Conservation (phyloP, 805 yeast species). For the Wickerhamomyces queroliae region DNA sequence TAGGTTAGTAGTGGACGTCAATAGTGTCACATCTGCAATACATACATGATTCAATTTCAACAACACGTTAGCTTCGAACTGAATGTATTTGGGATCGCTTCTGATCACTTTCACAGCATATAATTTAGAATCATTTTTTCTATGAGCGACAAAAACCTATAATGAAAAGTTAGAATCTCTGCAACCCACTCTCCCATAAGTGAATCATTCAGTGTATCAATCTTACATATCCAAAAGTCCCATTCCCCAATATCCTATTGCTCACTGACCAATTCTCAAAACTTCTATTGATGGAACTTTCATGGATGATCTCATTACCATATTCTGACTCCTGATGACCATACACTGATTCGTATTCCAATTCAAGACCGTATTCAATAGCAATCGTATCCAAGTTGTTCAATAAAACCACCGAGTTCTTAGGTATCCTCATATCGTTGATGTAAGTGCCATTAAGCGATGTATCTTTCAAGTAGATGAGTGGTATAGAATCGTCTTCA, state of each 20-base stretch:
- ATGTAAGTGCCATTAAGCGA: slow-evolving; percentile 48
- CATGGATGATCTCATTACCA: slow-evolving; percentile 12
- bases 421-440: slow-evolving; percentile 29
- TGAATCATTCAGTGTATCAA: not conserved
- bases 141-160: slow-evolving; percentile 29
- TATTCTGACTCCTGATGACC: slow-evolving; percentile 10
- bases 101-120: slow-evolving; percentile 47
- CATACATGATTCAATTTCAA: slow-evolving; percentile 34
- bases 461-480: slow-evolving; percentile 43
- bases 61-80: slow-evolving; percentile 39
- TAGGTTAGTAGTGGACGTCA: slow-evolving; percentile 5
- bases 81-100: slow-evolving; percentile 22
- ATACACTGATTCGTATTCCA: slow-evolving; percentile 16
- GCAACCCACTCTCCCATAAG: not conserved
- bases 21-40: not conserved
- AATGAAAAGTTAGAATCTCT: slow-evolving; percentile 2
- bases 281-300: slow-evolving; percentile 15
- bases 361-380: slow-evolving; percentile 26
- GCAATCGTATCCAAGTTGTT: slow-evolving; percentile 33
- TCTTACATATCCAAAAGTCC: slow-evolving; percentile 52
- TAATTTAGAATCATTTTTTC: slow-evolving; percentile 19
- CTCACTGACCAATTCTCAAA: slow-evolving; percentile 37
- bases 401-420: slow-evolving; percentile 28
- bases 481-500: slow-evolving; percentile 39
- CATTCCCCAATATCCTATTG: slow-evolving; percentile 41